A percentile compares a stretch with the other conserved stretches of the same genome.
phyloP scores from a whole-genome alignment of 2,329 filamentous ascomycete species.

The Epichloe uncinata region DNA sequence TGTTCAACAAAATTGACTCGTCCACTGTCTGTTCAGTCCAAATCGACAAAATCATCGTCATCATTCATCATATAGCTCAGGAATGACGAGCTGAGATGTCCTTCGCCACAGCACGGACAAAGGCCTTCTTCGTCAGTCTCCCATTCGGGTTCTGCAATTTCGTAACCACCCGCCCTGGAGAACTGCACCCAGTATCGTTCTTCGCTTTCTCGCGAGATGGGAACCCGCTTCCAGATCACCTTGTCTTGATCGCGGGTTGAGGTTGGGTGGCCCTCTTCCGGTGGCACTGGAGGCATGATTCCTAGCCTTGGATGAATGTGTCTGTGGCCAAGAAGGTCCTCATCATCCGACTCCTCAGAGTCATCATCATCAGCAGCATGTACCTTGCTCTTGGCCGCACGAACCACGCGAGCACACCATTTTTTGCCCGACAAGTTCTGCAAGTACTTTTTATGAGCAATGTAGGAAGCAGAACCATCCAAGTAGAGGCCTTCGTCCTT shows the following conservation, averaged over 20 bases:
- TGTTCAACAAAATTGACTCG: background rate
- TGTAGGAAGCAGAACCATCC: slow-evolving; percentile 29
- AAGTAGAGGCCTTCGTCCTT: slow-evolving; percentile 40
- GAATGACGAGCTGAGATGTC: slow-evolving; percentile 22
- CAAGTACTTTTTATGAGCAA: slow-evolving; percentile 27
- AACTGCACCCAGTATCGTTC: slow-evolving; percentile 37
- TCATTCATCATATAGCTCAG: slow-evolving; percentile 16
- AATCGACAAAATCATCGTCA: slow-evolving; percentile 2
- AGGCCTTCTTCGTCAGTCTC: slow-evolving; percentile 22
- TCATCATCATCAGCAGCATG: slow-evolving; percentile 13
- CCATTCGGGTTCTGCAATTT: slow-evolving; percentile 20
- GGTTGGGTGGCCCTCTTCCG: slow-evolving; percentile 29
- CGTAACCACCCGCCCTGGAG: slow-evolving; percentile 25
- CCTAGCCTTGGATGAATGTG: slow-evolving; percentile 17
- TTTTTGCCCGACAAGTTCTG: slow-evolving; percentile 25
- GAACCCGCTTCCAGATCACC: slow-evolving; percentile 39
- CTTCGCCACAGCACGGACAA: slow-evolving; percentile 28
- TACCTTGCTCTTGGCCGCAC: slow-evolving; percentile 26
- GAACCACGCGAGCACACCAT: slow-evolving; percentile 31
- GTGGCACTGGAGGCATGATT: slow-evolving; percentile 26
- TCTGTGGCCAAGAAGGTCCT: slow-evolving; percentile 8
- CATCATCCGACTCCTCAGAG: slow-evolving; percentile 15
- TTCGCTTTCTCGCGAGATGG: slow-evolving; percentile 24
- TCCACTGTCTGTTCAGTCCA: background rate
- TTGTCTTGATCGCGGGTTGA: slow-evolving; percentile 28